Evolutionary conservation across 1,139 yeast species (phyloP), one percentile per base, ranked within the genome.

Genomic region (Kurtzmaniella natalensis): DNA sequence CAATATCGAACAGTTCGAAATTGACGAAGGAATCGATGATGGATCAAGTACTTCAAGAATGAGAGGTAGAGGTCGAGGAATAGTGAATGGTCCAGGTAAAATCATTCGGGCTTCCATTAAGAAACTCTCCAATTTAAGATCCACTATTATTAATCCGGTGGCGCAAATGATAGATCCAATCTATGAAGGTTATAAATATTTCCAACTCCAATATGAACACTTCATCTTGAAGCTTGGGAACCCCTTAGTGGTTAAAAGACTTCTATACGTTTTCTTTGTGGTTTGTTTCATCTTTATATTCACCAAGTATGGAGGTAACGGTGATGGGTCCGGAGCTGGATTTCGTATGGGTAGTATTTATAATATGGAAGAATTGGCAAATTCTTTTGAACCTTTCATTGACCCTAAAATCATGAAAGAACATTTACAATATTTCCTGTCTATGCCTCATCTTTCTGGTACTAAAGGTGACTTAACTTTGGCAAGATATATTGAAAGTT

Each of bases 381-480:
- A 60, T 2, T 71, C 75, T 28, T 62, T 83, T 3, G 61, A 61
- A 11, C 61, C 64, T 18, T 68, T 70, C 26, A 69, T 87, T 18
- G 80, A 78, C 45, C 55, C 69, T 5, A 70, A 72, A n/a, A 54
- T 70, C 25, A 69, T 92, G 61, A 79, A 79, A 48, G 83, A 78
- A 37, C 78, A 81, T 39, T 55, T 85, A 43, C 85, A 86, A 48
- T 88, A 87, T 50, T 54, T 92, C 25, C 77, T 92, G 11, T 76
- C 87, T 2, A 76, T 88, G 77, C 88, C 95, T 1, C 97, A 88
- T 53, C 59, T 80, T 42, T 79, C 96, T 0, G 97, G 97, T 2
- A 81, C 96, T 2, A 75, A 76, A 14, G 97, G 95, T 13, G 96
- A 88, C 52, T 57, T 77, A 39, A 70, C 87, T 0, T 59, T 87